These are phyloP conservation scores for Solanum hybrid DNA, from an alignment of 305 asterid species.

Conservation along the genomic window DNA sequence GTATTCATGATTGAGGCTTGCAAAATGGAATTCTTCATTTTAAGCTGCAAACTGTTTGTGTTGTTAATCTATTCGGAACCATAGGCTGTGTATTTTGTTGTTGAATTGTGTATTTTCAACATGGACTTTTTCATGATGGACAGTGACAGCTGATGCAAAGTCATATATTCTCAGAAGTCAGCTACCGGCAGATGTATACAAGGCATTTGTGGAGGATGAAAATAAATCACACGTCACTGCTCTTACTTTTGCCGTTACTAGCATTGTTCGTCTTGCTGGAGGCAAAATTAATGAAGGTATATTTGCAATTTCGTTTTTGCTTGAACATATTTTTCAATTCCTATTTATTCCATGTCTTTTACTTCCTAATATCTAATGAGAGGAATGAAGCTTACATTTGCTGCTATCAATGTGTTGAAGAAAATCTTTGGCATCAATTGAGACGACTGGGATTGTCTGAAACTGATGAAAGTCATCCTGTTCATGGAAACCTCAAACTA, in stretches of 20 bases:
- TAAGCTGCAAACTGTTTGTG: not conserved
- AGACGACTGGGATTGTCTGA: constrained; percentile 70
- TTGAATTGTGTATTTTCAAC: constrained; percentile 6
- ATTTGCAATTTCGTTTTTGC: not conserved
- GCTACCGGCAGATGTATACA: constrained; percentile 55
- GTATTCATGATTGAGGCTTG: not conserved
- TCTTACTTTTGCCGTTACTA: constrained; percentile 55
- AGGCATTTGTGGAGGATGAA: constrained; percentile 52
- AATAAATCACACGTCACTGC: constrained; percentile 41
- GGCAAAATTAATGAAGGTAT: constrained; percentile 77
- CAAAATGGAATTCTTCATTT: not conserved
- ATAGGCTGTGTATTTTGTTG: not conserved
- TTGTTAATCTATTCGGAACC: not conserved
- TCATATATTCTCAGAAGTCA: constrained; percentile 62
- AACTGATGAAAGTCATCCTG: constrained; percentile 60
- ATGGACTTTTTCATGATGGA: constrained; percentile 16
- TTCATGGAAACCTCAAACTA: constrained; percentile 44
- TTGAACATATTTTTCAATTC: not conserved
- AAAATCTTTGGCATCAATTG: constrained; percentile 83
- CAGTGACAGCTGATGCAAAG: constrained; percentile 60
- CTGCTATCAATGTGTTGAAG: constrained; percentile 22
- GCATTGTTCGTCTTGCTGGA: constrained; percentile 66
- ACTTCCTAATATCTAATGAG: not conserved
- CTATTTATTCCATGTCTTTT: not conserved
- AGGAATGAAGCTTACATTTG: not conserved